Base-by-base conservation (phyloP, 1,284 basidiomycete genomes). In the Phellinidium pouzarii region DNA sequence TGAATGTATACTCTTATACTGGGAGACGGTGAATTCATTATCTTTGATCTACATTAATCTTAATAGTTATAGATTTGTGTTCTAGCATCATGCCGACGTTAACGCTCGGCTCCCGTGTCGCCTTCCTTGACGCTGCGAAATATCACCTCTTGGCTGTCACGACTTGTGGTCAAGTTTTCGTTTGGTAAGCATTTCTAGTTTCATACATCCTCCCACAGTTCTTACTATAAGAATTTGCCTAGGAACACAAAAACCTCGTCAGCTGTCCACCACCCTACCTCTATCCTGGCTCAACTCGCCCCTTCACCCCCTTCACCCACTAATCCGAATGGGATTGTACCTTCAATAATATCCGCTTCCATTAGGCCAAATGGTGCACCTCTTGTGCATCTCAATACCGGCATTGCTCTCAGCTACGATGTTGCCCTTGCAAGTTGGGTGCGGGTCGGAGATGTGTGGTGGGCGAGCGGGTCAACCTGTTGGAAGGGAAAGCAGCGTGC, bases 331-430 rank as follows among this genome's bases (percentile, higher is more conserved):
- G 54, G 54, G n/a, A 22, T 23, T 22, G 27, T 41, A 4, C 45
- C 54, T 23, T 22, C 41, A 7, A 37, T 56, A 12, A 68, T 77
- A 6, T 77, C 82, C 1, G 81, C 80, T 6, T 66, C 74, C 8
- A 74, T 94, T 23, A 80, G 88, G 25, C 76, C 84, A 0, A 92
- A 91, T 61, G 92, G 93, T 4, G 72, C 77, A 0, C 87, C 91
- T 0, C 70, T 94, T 44, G 67, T 96, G 50, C 76, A 83, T 43
- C 79, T 87, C 41, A 87, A 88, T 0, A 82, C 79, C 22, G 88
- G 90, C 6, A 67, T 79, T 11, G 79, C 85, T 0, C 85, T 87
- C 64, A 82, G 88, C 0, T 95, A 88, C 65, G 90, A 95, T 60
- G 52, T 75, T 1, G 66, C 71, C 2, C 72, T 94, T 1, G 67